phyloP scores from a whole-genome alignment of 495 filamentous ascomycete genomes.

The Penicillium angulare region DNA sequence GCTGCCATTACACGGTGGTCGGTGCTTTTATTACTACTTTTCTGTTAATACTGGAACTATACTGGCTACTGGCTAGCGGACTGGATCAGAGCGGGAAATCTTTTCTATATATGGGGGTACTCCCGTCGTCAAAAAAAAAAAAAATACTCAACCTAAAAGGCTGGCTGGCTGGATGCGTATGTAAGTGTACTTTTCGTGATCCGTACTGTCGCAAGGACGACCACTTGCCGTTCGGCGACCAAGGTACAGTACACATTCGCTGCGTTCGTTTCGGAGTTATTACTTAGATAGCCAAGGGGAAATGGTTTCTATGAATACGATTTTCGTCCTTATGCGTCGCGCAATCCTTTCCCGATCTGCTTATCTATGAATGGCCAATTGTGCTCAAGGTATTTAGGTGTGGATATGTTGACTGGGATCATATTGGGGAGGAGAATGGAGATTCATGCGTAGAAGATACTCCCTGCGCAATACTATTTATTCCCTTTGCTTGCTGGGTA shows the following conservation, averaged over 20 bases:
- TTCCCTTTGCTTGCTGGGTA: no score
- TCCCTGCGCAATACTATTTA: no score
- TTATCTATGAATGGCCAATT: neutral
- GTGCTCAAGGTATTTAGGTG: neutral
- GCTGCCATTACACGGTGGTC: slow-evolving; percentile 1
- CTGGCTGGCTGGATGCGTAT: no score
- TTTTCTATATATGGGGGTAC: neutral
- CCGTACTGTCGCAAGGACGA: no score
- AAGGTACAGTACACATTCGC: slow-evolving; percentile 5
- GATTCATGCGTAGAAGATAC: no score
- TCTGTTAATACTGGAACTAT: neutral
- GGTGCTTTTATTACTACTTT: slow-evolving; percentile 1
- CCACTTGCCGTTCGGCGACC: neutral
- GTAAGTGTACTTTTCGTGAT: no score
- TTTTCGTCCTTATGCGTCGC: slow-evolving; percentile 4
- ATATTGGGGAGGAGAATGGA: no score
- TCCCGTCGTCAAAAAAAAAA: neutral
- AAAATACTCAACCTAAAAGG: neutral
- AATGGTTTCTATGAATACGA: slow-evolving; percentile 4
- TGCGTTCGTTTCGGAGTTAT: slow-evolving; percentile 10
- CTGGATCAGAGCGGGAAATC: neutral
- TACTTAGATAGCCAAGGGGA: slow-evolving; percentile 6
- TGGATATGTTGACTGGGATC: neutral
- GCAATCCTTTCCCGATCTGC: slow-evolving; percentile 3
- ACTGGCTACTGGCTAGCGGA: neutral